Percentiles rank a stretch among this genome's conserved stretches.
These are phyloP conservation scores for Globisporangium canariense DNA, from an alignment of 352 stramenopile genomes.

Conservation along the genomic window DNA sequence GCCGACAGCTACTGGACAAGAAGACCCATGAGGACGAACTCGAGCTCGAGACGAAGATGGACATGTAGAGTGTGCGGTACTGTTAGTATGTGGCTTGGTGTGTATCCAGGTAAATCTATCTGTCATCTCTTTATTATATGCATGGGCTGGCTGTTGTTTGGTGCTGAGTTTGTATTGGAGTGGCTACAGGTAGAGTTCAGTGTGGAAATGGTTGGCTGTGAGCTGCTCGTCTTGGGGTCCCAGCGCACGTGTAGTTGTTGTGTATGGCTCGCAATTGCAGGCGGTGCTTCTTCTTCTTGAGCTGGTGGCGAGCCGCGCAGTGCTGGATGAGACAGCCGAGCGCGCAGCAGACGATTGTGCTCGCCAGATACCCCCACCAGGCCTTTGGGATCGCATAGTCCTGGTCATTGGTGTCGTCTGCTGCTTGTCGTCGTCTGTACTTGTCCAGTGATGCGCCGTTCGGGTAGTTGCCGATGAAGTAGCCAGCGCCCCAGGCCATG, in stretches of 20 bases:
- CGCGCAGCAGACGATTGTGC: slow-evolving; percentile 20
- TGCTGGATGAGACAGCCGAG: slow-evolving; percentile 28
- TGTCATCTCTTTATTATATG: background rate
- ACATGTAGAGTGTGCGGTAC: background rate
- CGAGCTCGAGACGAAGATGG: slow-evolving; percentile 2
- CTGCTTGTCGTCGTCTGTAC: slow-evolving; percentile 6
- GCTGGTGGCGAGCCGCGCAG: background rate
- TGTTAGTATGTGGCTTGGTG: background rate
- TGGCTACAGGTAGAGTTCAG: background rate
- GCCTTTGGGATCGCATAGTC: slow-evolving; percentile 15
- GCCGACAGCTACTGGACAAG: slow-evolving; percentile 32
- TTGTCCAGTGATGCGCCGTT: slow-evolving; percentile 17
- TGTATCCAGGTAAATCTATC: background rate
- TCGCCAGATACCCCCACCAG: slow-evolving; percentile 33
- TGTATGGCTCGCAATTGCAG: background rate
- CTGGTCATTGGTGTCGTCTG: no score
- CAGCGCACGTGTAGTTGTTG: slow-evolving; percentile 4
- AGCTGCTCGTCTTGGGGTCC: background rate
- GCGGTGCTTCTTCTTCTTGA: background rate
- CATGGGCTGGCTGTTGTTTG: background rate
- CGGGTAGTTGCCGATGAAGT: slow-evolving; percentile 34
- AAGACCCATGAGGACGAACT: background rate
- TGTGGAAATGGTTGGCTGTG: background rate
- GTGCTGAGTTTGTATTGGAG: background rate
- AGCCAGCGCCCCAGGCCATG: slow-evolving; percentile 24